Base-by-base conservation (phyloP, 768 basidiomycete species). In the Hysterangium stoloniferum region DNA sequence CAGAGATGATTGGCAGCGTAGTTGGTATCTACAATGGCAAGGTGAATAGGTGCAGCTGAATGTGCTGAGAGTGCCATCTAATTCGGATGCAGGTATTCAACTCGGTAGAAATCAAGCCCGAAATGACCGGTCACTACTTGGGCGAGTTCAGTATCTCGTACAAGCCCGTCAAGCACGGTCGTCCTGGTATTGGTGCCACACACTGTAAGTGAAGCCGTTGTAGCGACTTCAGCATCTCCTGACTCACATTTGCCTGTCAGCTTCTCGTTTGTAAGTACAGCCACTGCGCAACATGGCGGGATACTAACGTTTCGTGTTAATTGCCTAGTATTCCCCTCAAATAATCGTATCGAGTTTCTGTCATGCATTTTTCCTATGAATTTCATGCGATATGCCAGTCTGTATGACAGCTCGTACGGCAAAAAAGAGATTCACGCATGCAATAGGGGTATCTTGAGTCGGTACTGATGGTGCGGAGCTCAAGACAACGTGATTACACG, bases 81-180 rank as follows among this genome's bases (percentile, higher is more conserved):
- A 34, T 29, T 22, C 56, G 17, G 13, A 33, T 35, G 6, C 50
- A 90, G 86, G 82, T 85, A 55, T 92, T 92, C 78, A 92, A 91
- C 76, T 84, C 91, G 36, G 92, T 97, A 57, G 95, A 98, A 73
- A 94, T 98, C 77, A 98, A 95, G 77, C 94, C 96, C 58, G 96
- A 99, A 72, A 99, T 99, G 96, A 90, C 87, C 56, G 96, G 96
- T 53, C 94, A 95, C 82, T 98, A 99, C 76, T 92, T 98, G 66
- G 96, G 78, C 56, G 96, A 99, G 74, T 90, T 89, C 74, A 89
- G 89, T 27, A 89, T 88, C 75, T 92, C 95, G 54, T 98, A 96
- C 86, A 80, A 86, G 66, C 95, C 95, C 62, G 95, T 99, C 71
- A 94, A 94, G 78, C 95, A 99, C 78, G 95, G 95, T 80, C 92